Base-by-base conservation (phyloP, 306 rosid genomes). In the Pachyrhizus erosus region DNA sequence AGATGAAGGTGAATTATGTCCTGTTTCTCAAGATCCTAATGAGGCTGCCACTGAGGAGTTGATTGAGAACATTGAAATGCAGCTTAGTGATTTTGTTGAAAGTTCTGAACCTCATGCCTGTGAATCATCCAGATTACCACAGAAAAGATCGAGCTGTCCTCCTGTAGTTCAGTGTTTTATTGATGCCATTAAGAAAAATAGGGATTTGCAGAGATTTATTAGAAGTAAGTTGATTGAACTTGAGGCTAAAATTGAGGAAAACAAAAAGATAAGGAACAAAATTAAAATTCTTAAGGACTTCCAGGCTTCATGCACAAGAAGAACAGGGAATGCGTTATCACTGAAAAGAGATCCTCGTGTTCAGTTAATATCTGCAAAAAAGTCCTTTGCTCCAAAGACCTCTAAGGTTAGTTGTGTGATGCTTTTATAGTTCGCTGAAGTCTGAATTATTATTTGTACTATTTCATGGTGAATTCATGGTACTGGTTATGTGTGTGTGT, bases 181-280 rank as follows among this genome's bases (percentile, higher is more conserved):
- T 84, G 98, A 88, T 76, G 98, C 96, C 60, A 84, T 96, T 62
- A 92, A 89, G 77, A 92, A 92, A 88, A 92, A 93, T 78, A 90
- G 99, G 82, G 84, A 87, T 39, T 80, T 81, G 81, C 97, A 96
- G 87, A 82, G 54, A 83, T 89, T 91, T 86, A 79, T 92, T 62
- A 79, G 94, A 82, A 82, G 84, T 78, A 92, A 93, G 91, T 55
- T 92, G 80, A 67, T 87, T 80, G 90, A 89, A 65, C 77, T 93
- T 49, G 96, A 96, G 89, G 90, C 91, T n/a, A 93, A 87, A 91
- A 87, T 93, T 79, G 96, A 89, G 88, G 91, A 92, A 85, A 96
- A 89, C 87, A 89, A 87, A 75, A 66, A 60, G 70, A 75, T 92
- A 54, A 88, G 80, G 87, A 84, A 91, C 20, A 89, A 86, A 54